Evolutionary conservation across 129 eudicot genomes (phyloP).

Genomic region (Flaveria bidentis): DNA sequence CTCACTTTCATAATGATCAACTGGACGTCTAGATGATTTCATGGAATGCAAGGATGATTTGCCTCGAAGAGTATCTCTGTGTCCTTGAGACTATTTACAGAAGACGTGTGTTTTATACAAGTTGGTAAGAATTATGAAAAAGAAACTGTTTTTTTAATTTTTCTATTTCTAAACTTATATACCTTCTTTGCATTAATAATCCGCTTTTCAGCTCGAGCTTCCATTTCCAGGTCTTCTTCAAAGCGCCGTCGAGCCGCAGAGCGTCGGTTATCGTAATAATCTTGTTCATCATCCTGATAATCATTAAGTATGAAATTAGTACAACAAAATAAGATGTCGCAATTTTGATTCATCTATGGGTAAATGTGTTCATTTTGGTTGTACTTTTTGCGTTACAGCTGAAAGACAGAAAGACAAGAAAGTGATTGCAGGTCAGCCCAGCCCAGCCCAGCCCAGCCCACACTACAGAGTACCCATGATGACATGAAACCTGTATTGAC

Average conservation of each 20-base stretch:
- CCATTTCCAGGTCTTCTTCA: constrained; percentile 88
- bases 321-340: neutral
- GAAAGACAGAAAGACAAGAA: neutral
- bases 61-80: constrained; percentile 62
- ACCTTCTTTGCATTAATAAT: constrained; percentile 93
- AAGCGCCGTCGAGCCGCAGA: constrained; percentile 64
- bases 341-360: neutral
- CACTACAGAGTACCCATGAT: neutral
- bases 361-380: neutral
- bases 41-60: constrained; percentile 59
- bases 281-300: constrained; percentile 80
- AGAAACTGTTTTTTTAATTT: neutral
- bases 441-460: neutral
- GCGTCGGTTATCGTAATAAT: constrained; percentile 78
- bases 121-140: neutral
- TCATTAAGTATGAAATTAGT: neutral
- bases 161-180: constrained; percentile 18
- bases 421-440: neutral
- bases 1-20: constrained; percentile 85
- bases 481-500: neutral
- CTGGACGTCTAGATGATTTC: constrained; percentile 75
- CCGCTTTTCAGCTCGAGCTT: constrained; percentile 96
- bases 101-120: constrained; percentile 21
- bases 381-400: neutral
- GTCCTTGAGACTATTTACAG: constrained; percentile 46